These are phyloP conservation scores for Zangia roseola DNA, from an alignment of 768 basidiomycete species.

Conservation along the genomic window DNA sequence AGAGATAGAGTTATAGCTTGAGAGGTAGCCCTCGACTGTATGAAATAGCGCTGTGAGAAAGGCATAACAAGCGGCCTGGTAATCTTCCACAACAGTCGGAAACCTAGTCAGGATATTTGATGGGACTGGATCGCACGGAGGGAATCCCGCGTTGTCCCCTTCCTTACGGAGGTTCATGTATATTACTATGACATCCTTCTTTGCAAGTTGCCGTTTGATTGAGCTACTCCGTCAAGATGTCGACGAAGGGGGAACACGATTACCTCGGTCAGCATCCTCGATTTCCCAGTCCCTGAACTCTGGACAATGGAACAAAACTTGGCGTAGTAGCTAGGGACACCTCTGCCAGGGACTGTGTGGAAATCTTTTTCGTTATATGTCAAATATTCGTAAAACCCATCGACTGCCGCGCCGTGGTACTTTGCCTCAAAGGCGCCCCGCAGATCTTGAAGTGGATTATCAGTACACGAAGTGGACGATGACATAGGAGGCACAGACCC, in stretches of 20 bases:
- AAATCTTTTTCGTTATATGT: not conserved
- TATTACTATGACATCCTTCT: not conserved
- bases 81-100: fast-evolving
- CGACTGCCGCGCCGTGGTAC: not conserved
- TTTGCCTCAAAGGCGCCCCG: not conserved
- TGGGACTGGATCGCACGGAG: not conserved
- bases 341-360: not conserved
- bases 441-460: not conserved
- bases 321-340: not conserved
- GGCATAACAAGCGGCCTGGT: not conserved
- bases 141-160: not conserved
- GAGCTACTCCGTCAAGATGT: not conserved
- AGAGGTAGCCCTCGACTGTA: not conserved
- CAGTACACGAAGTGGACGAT: too few relatives aligned
- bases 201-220: not conserved
- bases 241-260: not conserved
- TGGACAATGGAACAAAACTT: slow-evolving; percentile 11
- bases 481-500: too few relatives aligned
- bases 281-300: slow-evolving; percentile 14
- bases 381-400: slow-evolving; percentile 8
- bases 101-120: not conserved
- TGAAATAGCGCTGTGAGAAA: slow-evolving; percentile 4
- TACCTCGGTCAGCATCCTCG: slow-evolving; percentile 15
- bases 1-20: too few relatives aligned
- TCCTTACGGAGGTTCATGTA: not conserved